These are phyloP conservation scores for Epichloe gansuensis DNA, from an alignment of 2,329 filamentous ascomycete genomes.

Conservation along the genomic window DNA sequence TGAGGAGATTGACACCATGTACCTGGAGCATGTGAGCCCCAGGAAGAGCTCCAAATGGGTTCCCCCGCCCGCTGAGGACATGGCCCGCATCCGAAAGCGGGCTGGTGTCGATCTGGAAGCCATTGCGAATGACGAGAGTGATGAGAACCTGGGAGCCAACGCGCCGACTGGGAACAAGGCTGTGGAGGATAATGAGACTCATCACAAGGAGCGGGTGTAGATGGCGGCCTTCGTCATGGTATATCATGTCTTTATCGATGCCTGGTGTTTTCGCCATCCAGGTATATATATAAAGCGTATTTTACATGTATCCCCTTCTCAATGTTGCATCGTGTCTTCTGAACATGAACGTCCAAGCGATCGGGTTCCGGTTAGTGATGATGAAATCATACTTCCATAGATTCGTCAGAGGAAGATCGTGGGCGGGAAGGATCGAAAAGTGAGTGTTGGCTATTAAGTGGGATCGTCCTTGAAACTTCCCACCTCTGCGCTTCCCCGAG, in stretches of 20 bases:
- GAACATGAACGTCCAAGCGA: no score
- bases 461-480: constrained; percentile 46
- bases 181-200: not conserved
- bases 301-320: not conserved
- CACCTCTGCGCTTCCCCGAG: constrained; percentile 29
- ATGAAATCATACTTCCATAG: no score
- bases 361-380: no score
- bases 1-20: constrained; percentile 37
- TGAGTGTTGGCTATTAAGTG: constrained; percentile 39
- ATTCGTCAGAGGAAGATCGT: constrained; percentile 36
- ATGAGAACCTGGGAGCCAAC: not conserved
- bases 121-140: constrained; percentile 2
- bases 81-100: constrained; percentile 27
- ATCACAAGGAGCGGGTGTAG: not conserved
- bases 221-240: not conserved
- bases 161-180: not conserved
- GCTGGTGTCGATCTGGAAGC: constrained; percentile 27
- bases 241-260: not conserved
- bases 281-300: not conserved
- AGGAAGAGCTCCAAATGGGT: constrained; percentile 47
- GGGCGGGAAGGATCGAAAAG: constrained; percentile 46
- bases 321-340: no score
- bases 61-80: constrained; percentile 30
- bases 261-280: not conserved
- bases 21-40: constrained; percentile 50